These are phyloP conservation scores for Jatropha curcas DNA, from an alignment of 345 rosid genomes.

Conservation along the genomic window DNA sequence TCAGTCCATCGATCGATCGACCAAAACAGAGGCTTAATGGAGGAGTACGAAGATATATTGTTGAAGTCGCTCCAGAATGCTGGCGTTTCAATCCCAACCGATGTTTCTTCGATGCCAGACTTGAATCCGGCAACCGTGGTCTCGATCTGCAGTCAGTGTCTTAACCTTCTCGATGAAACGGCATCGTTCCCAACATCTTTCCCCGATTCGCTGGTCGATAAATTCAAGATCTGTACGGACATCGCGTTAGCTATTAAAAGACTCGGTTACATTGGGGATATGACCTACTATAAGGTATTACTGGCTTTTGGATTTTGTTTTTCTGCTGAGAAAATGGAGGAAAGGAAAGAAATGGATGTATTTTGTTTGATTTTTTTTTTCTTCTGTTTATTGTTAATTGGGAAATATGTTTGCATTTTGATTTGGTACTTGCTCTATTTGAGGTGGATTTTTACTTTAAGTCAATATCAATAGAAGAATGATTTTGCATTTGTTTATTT, in stretches of 20 bases:
- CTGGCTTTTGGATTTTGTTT: not conserved
- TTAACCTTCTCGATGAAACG: slow-evolving; percentile 48
- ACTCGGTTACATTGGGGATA: slow-evolving; percentile 61
- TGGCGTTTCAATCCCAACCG: slow-evolving; percentile 55
- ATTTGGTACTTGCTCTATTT: not conserved
- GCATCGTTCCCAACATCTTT: slow-evolving; percentile 34
- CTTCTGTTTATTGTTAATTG: not conserved
- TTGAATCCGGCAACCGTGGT: slow-evolving; percentile 45
- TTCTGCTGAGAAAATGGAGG: slow-evolving; percentile 9
- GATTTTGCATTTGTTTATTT: no score
- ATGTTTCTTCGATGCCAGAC: slow-evolving; percentile 39
- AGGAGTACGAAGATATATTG: slow-evolving; percentile 34
- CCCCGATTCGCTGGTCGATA: slow-evolving; percentile 54
- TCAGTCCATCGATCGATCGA: not conserved
- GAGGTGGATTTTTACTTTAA: not conserved
- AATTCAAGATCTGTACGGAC: slow-evolving; percentile 60
- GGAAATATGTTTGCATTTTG: not conserved
- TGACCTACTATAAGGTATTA: slow-evolving; percentile 62
- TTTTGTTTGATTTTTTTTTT: not conserved
- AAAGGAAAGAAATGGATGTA: not conserved
- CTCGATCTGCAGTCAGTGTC: slow-evolving; percentile 64
- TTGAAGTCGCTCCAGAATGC: slow-evolving; percentile 42
- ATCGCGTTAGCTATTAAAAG: slow-evolving; percentile 52
- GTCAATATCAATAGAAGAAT: no score
- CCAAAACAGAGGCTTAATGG: slow-evolving; percentile 32